Percentiles rank a stretch among this genome's conserved stretches.
Evolutionary conservation across 306 rosid species (phyloP).

Genomic region (Adenanthera pavonina): DNA sequence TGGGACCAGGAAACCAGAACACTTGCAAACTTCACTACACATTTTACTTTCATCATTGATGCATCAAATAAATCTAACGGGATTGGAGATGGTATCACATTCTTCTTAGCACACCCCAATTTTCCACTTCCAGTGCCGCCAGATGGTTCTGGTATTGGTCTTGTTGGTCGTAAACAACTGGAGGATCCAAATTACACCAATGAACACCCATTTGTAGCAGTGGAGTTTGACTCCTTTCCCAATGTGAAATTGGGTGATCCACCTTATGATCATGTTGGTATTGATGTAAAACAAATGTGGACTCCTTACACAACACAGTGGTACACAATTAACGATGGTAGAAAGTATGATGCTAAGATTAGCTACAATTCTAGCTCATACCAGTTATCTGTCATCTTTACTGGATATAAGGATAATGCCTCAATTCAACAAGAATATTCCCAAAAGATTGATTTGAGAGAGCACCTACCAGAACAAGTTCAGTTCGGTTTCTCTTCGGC

Average conservation of each 20-base stretch:
- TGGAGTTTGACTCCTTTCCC: conserved; percentile 50
- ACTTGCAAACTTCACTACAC: conserved; percentile 41
- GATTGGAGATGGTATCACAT: conserved; percentile 47
- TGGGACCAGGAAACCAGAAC: conserved; percentile 20
- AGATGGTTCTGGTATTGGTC: conserved; percentile 38
- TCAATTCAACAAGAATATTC: background rate
- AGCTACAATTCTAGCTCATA: conserved; percentile 10
- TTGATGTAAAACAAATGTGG: background rate
- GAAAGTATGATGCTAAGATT: conserved; percentile 23
- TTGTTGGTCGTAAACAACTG: background rate
- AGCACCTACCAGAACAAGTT: conserved; percentile 23
- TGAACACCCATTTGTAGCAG: conserved; percentile 42
- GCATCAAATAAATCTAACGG: background rate
- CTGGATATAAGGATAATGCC: conserved; percentile 23
- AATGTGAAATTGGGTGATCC: background rate
- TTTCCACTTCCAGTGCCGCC: conserved; percentile 21
- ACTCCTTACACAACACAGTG: conserved; percentile 3
- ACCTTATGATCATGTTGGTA: conserved; percentile 11
- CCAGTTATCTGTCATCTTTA: background rate
- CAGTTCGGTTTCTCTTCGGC: conserved; percentile 38
- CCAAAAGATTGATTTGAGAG: background rate
- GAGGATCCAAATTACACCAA: background rate
- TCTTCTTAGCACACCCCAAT: conserved; percentile 44
- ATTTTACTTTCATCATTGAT: conserved; percentile 46
- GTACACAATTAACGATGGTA: conserved; percentile 24